A percentile compares a stretch with the other conserved stretches of the same genome.
phyloP scores from a whole-genome alignment of 106 monocot species.

The Xerophyta viscosa region DNA sequence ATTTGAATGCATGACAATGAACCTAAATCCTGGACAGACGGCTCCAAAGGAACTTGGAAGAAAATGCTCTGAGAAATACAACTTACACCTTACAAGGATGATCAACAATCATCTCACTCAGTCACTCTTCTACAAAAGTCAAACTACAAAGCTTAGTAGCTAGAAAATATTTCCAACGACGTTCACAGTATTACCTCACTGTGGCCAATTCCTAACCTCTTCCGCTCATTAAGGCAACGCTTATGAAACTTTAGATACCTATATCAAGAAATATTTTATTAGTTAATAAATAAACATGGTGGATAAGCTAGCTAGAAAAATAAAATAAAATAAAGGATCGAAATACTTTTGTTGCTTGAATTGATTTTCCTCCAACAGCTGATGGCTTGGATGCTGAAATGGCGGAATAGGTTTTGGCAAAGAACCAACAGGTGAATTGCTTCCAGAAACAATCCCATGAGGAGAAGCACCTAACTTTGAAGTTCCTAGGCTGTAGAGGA shows the following conservation, averaged over 20 bases:
- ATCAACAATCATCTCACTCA: too few species aligned
- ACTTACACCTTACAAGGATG: too few species aligned
- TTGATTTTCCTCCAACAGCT: slow-evolving; percentile 87
- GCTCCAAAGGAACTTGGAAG: too few species aligned
- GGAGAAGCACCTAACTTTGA: slow-evolving; percentile 68
- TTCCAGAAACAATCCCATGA: slow-evolving; percentile 49
- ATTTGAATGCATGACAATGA: too few species aligned
- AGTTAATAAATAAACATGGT: background rate
- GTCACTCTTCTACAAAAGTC: too few species aligned
- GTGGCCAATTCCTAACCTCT: slow-evolving; percentile 78
- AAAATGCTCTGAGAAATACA: too few species aligned
- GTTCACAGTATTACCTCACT: slow-evolving; percentile 50
- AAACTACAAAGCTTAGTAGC: too few species aligned
- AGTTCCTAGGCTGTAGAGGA: slow-evolving; percentile 30
- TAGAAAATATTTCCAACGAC: too few species aligned
- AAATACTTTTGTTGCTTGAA: slow-evolving; percentile 92
- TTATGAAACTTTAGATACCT: slow-evolving; percentile 88
- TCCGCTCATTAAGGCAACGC: slow-evolving; percentile 80
- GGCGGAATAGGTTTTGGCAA: slow-evolving; percentile 75
- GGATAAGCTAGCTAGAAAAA: background rate
- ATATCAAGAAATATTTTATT: slow-evolving; percentile 3
- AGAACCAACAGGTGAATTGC: slow-evolving; percentile 73
- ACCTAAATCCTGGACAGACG: too few species aligned
- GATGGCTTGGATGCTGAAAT: slow-evolving; percentile 91
- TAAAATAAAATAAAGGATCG: slow-evolving; percentile 3